Evolutionary conservation across 2,329 filamentous ascomycete genomes (phyloP).

Genomic region (Alternaria consortialis): DNA sequence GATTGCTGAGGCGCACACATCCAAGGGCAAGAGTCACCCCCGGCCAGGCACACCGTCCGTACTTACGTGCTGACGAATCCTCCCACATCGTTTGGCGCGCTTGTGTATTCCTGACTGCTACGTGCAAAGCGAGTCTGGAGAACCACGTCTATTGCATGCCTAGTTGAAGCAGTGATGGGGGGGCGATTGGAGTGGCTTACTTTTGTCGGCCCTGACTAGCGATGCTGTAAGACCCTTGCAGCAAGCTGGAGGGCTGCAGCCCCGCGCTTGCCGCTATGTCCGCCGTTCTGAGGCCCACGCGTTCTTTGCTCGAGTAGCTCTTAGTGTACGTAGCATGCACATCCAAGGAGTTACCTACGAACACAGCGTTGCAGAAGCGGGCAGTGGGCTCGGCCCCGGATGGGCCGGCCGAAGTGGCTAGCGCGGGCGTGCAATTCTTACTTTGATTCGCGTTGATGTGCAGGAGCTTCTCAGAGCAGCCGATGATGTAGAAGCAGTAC

Average conservation of each 20-base stretch:
- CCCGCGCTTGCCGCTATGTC: background rate
- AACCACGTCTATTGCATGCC: background rate
- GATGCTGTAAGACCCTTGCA: background rate
- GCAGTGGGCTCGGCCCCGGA: too few relatives aligned
- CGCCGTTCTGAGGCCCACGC: constrained; percentile 6
- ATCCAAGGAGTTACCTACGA: background rate
- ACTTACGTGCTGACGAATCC: background rate
- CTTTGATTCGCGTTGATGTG: too few relatives aligned
- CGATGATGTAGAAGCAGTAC: background rate
- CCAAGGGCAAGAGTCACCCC: background rate
- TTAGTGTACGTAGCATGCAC: background rate
- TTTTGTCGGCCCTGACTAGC: background rate
- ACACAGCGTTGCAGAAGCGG: too few relatives aligned
- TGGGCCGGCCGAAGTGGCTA: too few relatives aligned
- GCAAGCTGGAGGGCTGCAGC: background rate
- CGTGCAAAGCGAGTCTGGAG: background rate
- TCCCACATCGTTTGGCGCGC: background rate
- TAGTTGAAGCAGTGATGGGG: background rate
- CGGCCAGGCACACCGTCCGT: background rate
- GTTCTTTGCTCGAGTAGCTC: background rate
- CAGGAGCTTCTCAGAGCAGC: background rate
- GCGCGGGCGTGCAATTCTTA: too few relatives aligned
- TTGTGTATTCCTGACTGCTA: background rate
- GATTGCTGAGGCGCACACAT: background rate
- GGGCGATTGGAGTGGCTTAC: background rate